Evolutionary conservation across 1,284 basidiomycete genomes (phyloP), one percentile per base, ranked within the genome.

Genomic region (Taiwanofungus camphoratus): DNA sequence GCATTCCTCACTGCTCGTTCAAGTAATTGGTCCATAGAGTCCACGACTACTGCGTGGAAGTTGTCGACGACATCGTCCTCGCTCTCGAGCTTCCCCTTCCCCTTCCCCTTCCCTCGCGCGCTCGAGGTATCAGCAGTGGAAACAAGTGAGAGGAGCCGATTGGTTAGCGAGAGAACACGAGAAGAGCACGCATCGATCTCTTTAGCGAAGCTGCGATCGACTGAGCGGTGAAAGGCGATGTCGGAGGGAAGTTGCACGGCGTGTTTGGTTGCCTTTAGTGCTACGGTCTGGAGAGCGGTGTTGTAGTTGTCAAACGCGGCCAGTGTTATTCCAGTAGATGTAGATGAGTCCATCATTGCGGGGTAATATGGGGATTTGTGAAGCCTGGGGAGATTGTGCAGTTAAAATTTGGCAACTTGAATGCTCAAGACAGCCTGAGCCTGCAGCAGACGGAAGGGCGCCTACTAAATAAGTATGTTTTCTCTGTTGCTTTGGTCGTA

Each of bases 51-150:
- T n/a, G 76, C 70, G 49, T 83, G 76, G 61, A 92, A 96, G 51
- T 77, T 78, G 59, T 95, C 92, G 18, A 83, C 65, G 1, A 94
- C 72, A 64, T 93, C 87, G 50, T 93, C 91, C 54, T 85, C 76
- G 43, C 71, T 76, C 49, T 75, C 70, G 41, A 88, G 55, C 43
- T 65, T 63, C 11, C 46, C 61, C 59, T 75, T 81, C 6, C 65
- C 71, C 58, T 74, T 82, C 48, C 59, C 69, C 58, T 74, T 82
- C 48, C 59, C 69, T 53, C 71, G 69, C 12, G 59, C 29, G 18
- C 32, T 40, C 5, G 57, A 60, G 22, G 61, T 57, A 44, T 69
- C 69, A 1, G 62, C 60, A 5, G 71, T 70, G 3, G 68, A 57
- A 4, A 73, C 71, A n/a, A 87, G 65, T 16, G 59, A 53, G 22